These are phyloP conservation scores for Phialemoniopsis sp. DNA, from an alignment of 2,329 filamentous ascomycete genomes.

Conservation along the genomic window DNA sequence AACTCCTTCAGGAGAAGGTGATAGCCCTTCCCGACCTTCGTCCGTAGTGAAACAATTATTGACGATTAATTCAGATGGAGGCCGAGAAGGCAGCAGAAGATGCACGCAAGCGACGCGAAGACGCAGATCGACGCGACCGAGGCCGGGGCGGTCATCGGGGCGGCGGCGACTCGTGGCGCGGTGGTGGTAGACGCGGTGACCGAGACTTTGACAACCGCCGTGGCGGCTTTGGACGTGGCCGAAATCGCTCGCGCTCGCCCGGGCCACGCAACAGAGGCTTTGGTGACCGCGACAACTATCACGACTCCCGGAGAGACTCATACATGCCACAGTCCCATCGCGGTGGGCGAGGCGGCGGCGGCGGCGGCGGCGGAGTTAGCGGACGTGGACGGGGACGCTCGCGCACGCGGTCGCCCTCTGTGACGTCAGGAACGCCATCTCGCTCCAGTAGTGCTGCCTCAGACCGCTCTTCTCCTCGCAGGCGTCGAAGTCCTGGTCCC, in stretches of 20 bases:
- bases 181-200: constrained; percentile 47
- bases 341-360: constrained; percentile 33
- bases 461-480: constrained; percentile 23
- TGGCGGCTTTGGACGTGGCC: constrained; percentile 38
- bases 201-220: constrained; percentile 41
- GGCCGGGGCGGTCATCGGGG: constrained; percentile 32
- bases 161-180: constrained; percentile 45
- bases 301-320: constrained; percentile 36
- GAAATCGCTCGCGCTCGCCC: constrained; percentile 44
- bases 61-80: constrained; percentile 56
- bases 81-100: constrained; percentile 79
- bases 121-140: constrained; percentile 64
- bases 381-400: constrained; percentile 38
- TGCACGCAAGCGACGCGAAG: constrained; percentile 65
- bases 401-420: constrained; percentile 29
- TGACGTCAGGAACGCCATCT: constrained; percentile 22
- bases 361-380: constrained; percentile 29
- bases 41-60: no score
- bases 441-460: constrained; percentile 20
- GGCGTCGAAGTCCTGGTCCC: constrained; percentile 22
- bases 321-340: constrained; percentile 53
- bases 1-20: constrained; percentile 94
- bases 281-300: constrained; percentile 35
- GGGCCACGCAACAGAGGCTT: constrained; percentile 36
- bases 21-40: no score